Evolutionary conservation across 2,329 filamentous ascomycete genomes (phyloP), one percentile per base, ranked within the genome.

Genomic region (Alternaria rosae): DNA sequence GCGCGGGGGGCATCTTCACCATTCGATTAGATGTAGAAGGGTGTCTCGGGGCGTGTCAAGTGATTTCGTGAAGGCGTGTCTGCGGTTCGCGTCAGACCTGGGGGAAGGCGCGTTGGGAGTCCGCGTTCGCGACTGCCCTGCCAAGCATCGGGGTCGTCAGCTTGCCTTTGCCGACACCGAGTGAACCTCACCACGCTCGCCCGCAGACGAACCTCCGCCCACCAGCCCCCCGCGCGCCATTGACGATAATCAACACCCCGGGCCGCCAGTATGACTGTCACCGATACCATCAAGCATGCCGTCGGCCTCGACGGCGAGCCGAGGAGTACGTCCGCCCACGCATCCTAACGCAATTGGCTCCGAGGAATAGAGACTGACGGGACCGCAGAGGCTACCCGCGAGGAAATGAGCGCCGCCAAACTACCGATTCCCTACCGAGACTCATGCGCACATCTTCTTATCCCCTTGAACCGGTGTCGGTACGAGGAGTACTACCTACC

Each of bases 381-480:
- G 28, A 13, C n/a, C 43, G 70, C 77, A 92, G 90, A 87, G 81
- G 92, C 92, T 71, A 92, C 92, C 69, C 89, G 93, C 82, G 90
- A 96, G 85, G 92, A 95, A 82, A 98, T 98, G 94, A 90, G 92
- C 78, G 92, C 93, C 76, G 94, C 94, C 71, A 90, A 88, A 77
- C 87, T 98, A 54, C 94, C 95, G 12, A 82, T 98, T 57, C 87
- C 91, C 74, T 99, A 99, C 87, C 89, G 95, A 79, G 95, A 99
- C 83, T 94, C 90, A 83, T 99, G 95, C 84, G 95, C 94, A 66
- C 89, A 95, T 82, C 91, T 99, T 48, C 85, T 98, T 66, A 97
- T 98, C 68, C 95, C 95, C 15, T 87, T 99, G 73, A 99, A 99
- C 85, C 91, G 91, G 77, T 99, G 95, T 87, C 93, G 95, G 66